Base-by-base conservation (phyloP, 2,329 filamentous ascomycete genomes). In the Fusarium sublunatum region DNA sequence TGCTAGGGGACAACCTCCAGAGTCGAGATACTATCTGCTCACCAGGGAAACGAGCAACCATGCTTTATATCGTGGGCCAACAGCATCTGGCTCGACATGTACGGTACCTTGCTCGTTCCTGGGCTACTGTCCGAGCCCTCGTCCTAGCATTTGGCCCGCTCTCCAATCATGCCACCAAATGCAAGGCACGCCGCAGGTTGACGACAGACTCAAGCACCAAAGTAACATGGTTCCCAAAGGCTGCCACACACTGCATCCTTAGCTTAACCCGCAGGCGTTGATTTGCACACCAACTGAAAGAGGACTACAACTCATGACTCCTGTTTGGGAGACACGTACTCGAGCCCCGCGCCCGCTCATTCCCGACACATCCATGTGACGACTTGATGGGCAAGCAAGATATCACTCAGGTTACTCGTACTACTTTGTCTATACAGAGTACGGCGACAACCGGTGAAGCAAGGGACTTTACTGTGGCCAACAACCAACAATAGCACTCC, bases 161-260 rank as follows among this genome's bases (percentile, higher is more conserved):
- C 63, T 61, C 55, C 50, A 70, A 64, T 64, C 58, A 71, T 71
- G 69, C 63, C 69, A 71, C 67, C 54, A 69, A 54, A 68, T 71
- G 69, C 69, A 71, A 70, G 69, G 69, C 69, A 71, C 69, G 57
- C 50, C 58, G 69, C 69, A 69, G 59, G 67, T 61, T 71, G 68
- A 70, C 64, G 66, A 67, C 64, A 70, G 61, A 69, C 49, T 51
- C 61, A 54, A 54, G 52, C 59, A 61, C 56, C 63, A 56, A 45
- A 39, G 53, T 53, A 58, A 60, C 68, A 46, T 68, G 49, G 53
- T 41, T 39, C 43, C 45, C 44, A 44, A 61, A 60, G 63, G 61
- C 49, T 58, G 52, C 52, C 56, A 56, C 43, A 56, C 57, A 56
- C 57, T 44, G 34, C 56, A 59, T 56, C 58, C 57, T 62, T 36